Evolutionary conservation across 768 basidiomycete genomes (phyloP), one percentile per base, ranked within the genome.

Genomic region (Termitomyces eurrhizus): DNA sequence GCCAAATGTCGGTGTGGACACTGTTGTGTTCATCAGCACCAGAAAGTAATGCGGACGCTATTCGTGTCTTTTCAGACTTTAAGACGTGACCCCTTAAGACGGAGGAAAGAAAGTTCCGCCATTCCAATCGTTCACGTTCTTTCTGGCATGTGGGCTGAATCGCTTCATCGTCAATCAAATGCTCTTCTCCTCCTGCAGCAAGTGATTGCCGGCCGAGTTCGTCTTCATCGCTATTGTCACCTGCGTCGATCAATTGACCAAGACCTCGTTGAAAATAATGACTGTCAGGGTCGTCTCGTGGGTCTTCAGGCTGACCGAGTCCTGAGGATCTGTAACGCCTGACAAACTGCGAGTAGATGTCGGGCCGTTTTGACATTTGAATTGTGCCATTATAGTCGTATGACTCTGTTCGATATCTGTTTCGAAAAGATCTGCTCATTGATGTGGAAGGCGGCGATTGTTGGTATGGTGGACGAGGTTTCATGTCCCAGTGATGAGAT

Each of bases 71-170:
- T 76, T 98, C 97, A 0, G 93, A 90, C 71, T 90, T 93, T 64
- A 99, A 84, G 12, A 99, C 94, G 67, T 98, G 95, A 11, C 97
- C 95, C 35, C 86, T 85, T 50, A 99, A 81, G 29, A 98, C 96
- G 35, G 95, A 96, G 13, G 92, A 85, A 36, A 98, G 84, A 87
- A 98, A 90, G 18, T 89, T 89, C 73, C 95, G 94, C 97, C 97
- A 98, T 73, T 97, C 95, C 52, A 95, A 73, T 32, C 95, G 81
- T 67, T 94, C 91, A 62, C 84, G 81, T 68, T 93, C 90, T 67
- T 90, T 85, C 56, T 80, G 77, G 2, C 90, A 88, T 45, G 85
- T 83, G 29, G 89, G 87, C 60, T 87, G 81, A 54, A 83, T 80
- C 51, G 82, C 78, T 64, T 90, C 88, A 66, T 90, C 88, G 36